Evolutionary conservation across 495 filamentous ascomycete genomes (phyloP), one percentile per base, ranked within the genome.

Genomic region (Aspergillus steynii): DNA sequence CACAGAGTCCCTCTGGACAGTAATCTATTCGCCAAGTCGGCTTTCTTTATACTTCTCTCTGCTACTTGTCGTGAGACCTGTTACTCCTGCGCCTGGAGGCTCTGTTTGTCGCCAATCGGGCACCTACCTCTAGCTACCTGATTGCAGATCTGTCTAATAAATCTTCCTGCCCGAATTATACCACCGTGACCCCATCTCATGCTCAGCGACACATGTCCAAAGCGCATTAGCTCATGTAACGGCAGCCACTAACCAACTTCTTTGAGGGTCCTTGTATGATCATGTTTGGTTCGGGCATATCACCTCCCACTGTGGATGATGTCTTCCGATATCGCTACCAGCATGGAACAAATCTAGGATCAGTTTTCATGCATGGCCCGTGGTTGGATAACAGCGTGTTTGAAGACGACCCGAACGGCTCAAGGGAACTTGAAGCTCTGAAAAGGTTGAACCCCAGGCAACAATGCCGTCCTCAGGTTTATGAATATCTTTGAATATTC

Each of bases 291-390:
- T 46, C 25, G 25, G 37, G 20, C 48, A 6, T 26, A 29, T 29
- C 46, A 12, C 57, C 74, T 7, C 76, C 81, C 12, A 75, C 74
- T 27, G 51, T 67, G 5, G 57, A 66, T 47, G 82, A 86, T 61
- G 68, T 82, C 45, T 67, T 79, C 31, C 72, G 80, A 14, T 85
- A 84, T 65, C 80, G 84, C 54, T 83, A 79, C 65, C 81, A 85
- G 59, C 79, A 85, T 67, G 84, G 83, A 20, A 73, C 74, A 4
- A 86, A 86, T 59, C 68, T 86, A 20, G 84, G 85, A 45, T 77
- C 78, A 27, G 74, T 83, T 55, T 87, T 83, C 68, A 72, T 85
- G 20, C 75, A 85, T 6, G 84, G 86, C 65, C 71, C 77, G 68
- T 85, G 82, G 82, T 71, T 85, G 3, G 69, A 64, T 31, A 61